Conservation (phyloP, 192 early-diverging fungal species). For the Backusella parvicylindrica region DNA sequence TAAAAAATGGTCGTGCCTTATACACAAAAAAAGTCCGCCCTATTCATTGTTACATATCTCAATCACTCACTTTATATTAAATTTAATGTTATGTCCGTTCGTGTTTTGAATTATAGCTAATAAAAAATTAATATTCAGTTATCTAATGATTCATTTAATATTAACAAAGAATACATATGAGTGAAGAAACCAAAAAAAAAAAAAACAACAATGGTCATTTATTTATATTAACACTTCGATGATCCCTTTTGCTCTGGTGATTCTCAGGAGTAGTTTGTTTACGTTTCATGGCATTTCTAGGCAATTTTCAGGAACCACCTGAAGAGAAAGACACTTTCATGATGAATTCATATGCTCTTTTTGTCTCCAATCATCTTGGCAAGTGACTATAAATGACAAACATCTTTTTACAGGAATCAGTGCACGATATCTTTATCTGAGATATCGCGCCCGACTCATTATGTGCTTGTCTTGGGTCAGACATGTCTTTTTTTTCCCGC, state of each 20-base stretch:
- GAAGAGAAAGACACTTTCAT: background rate
- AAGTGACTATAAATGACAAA: background rate
- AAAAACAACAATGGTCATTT: background rate
- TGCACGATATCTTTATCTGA: background rate
- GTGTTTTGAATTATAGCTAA: background rate
- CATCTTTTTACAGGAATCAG: background rate
- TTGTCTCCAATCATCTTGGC: background rate
- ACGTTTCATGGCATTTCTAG: background rate
- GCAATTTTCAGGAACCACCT: background rate
- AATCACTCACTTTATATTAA: background rate
- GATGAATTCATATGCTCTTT: background rate
- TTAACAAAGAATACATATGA: background rate
- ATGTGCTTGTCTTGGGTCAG: background rate
- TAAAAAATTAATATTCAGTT: background rate
- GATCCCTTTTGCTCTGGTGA: background rate
- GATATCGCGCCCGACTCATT: background rate
- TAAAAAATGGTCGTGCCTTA: background rate
- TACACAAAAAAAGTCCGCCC: background rate
- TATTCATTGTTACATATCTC: background rate
- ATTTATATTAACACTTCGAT: background rate
- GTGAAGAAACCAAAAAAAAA: background rate
- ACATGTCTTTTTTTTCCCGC: background rate
- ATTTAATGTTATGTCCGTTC: background rate
- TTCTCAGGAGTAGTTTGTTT: background rate
- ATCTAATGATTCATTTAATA: background rate